These are phyloP conservation scores for Cryphonectria japonica DNA, from an alignment of 2,329 filamentous ascomycete genomes.

Conservation along the genomic window DNA sequence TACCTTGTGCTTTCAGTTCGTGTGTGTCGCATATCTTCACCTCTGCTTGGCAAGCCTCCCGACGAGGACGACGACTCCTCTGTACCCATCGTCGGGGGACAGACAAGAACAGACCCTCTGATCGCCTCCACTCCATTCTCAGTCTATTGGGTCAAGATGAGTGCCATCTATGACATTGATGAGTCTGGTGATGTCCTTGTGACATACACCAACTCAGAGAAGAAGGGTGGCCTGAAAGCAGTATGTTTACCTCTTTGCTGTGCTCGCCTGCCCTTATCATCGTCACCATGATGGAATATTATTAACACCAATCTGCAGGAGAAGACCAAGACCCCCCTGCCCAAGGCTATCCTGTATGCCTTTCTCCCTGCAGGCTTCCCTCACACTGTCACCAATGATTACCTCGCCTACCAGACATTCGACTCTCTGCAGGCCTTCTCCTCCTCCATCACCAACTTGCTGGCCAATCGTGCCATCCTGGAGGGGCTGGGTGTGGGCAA, in stretches of 20 bases:
- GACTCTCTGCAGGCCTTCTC: conserved; percentile 86
- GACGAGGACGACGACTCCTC: not conserved
- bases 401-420: conserved; percentile 71
- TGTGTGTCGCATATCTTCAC: not conserved
- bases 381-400: conserved; percentile 82
- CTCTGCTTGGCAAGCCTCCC: not conserved
- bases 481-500: conserved; percentile 83
- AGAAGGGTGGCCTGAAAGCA: conserved; percentile 33
- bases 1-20: not conserved
- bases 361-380: conserved; percentile 91
- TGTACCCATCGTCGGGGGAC: not conserved
- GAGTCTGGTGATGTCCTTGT: conserved; percentile 43
- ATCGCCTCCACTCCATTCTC: not conserved
- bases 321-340: conserved; percentile 41
- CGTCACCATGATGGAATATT: no score
- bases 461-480: conserved; percentile 82
- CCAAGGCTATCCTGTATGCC: conserved; percentile 61
- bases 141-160: conserved; percentile 34
- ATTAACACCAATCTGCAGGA: conserved; percentile 33
- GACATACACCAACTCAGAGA: conserved; percentile 38
- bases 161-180: conserved; percentile 42
- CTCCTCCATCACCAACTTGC: conserved; percentile 76
- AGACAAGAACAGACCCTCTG: not conserved
- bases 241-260: conserved; percentile 31
- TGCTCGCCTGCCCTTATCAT: not conserved